Conservation (phyloP, 2,329 filamentous ascomycete genomes). For the Bipolaris oryzae region DNA sequence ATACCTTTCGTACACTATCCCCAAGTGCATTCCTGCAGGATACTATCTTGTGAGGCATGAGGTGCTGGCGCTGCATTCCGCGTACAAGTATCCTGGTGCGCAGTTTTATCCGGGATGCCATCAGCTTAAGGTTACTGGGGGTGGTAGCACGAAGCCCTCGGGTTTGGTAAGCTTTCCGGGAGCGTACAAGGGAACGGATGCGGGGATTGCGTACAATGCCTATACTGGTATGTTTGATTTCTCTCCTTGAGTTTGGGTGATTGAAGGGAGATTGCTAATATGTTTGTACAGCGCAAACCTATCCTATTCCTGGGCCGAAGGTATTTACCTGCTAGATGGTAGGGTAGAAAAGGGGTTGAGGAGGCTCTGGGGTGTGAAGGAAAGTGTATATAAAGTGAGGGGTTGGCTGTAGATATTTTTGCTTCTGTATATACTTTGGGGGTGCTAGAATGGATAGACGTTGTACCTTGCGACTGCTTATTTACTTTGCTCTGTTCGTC, state of each 20-base stretch:
- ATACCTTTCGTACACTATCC: conserved; percentile 60
- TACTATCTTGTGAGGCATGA: conserved; percentile 66
- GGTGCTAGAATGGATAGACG: not conserved
- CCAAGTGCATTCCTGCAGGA: conserved; percentile 58
- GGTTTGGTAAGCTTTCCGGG: conserved; percentile 60
- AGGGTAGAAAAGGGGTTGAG: not conserved
- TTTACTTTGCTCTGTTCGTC: no score
- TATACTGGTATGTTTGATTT: conserved; percentile 50
- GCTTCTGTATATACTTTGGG: conserved; percentile 9
- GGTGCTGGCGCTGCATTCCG: conserved; percentile 61
- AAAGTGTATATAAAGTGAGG: not conserved
- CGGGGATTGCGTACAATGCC: conserved; percentile 60
- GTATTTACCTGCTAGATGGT: conserved; percentile 37
- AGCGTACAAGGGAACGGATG: conserved; percentile 57
- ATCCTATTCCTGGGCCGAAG: conserved; percentile 37
- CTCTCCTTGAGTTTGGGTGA: not conserved
- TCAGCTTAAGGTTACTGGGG: conserved; percentile 61
- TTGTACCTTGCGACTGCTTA: not conserved
- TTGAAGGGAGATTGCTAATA: not conserved
- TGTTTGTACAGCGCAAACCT: conserved; percentile 22
- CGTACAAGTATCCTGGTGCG: conserved; percentile 57
- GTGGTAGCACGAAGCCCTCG: conserved; percentile 52
- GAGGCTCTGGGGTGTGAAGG: no score
- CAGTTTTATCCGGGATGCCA: conserved; percentile 66
- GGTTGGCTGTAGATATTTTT: conserved; percentile 16